Evolutionary conservation across 1,284 basidiomycete genomes (phyloP).

Genomic region (Rhodotorula sp.): DNA sequence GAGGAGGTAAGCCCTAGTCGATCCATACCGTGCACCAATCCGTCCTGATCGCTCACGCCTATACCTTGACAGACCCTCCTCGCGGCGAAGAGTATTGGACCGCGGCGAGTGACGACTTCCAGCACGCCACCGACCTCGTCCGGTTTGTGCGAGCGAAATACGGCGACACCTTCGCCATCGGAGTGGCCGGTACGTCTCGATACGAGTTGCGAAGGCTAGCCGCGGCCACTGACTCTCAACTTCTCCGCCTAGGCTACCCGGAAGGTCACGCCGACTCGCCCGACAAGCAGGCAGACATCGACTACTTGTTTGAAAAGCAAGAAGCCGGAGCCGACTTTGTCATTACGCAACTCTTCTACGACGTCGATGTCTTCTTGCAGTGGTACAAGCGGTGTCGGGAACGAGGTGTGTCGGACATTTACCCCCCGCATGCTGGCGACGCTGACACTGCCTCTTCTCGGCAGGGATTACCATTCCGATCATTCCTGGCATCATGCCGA

Average conservation of each 20-base stretch:
- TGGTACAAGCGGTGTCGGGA: constrained; percentile 82
- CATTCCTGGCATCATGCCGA: constrained; percentile 93
- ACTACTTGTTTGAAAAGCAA: constrained; percentile 81
- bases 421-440: too few relatives aligned
- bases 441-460: background rate
- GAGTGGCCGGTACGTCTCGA: constrained; percentile 66
- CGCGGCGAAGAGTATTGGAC: constrained; percentile 86
- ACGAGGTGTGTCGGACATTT: constrained; percentile 49
- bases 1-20: constrained; percentile 57
- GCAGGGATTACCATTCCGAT: constrained; percentile 84
- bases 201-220: constrained; percentile 62
- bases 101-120: constrained; percentile 81
- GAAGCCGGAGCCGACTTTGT: constrained; percentile 86
- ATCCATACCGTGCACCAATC: background rate
- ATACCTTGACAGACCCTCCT: constrained; percentile 64
- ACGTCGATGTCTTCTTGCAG: constrained; percentile 75
- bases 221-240: background rate
- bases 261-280: constrained; percentile 61
- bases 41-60: constrained; percentile 17
- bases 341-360: constrained; percentile 96
- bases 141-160: constrained; percentile 76
- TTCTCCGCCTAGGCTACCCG: constrained; percentile 57
- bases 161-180: constrained; percentile 90
- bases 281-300: constrained; percentile 65
- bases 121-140: constrained; percentile 87